Percentiles rank a stretch among this genome's conserved stretches.
Evolutionary conservation across 2,329 filamentous ascomycete species (phyloP).

Genomic region (Fusarium sp.): DNA sequence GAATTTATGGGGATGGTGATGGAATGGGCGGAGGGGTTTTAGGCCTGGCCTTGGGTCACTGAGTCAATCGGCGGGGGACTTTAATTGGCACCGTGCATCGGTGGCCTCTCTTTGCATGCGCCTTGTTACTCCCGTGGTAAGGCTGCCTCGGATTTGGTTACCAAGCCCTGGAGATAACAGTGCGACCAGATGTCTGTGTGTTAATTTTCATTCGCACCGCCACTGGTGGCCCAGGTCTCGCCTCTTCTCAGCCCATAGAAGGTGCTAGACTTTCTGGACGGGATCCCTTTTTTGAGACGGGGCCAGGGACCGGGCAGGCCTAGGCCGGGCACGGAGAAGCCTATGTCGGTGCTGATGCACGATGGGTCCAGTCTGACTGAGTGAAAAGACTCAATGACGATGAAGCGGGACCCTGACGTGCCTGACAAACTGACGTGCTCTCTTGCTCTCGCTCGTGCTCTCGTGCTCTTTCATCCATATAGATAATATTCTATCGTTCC

Average conservation of each 20-base stretch:
- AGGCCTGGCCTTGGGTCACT: constrained; percentile 33
- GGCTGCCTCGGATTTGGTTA: constrained; percentile 10
- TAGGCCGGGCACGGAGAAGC: constrained; percentile 14
- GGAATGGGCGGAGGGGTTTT: constrained; percentile 43
- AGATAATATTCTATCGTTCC: background rate
- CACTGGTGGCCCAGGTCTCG: constrained; percentile 31
- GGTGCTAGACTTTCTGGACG: constrained; percentile 42
- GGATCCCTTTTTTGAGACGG: background rate
- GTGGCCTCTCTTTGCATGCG: constrained; percentile 31
- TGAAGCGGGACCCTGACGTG: constrained; percentile 26
- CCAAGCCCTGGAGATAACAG: constrained; percentile 7
- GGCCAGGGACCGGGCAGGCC: background rate
- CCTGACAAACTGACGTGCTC: constrained; percentile 16
- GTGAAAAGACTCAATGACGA: constrained; percentile 25
- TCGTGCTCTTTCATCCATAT: background rate
- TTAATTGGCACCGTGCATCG: constrained; percentile 32
- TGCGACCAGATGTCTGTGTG: background rate
- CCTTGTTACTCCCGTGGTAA: constrained; percentile 16
- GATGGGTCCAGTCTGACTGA: constrained; percentile 11
- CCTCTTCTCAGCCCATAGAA: constrained; percentile 38
- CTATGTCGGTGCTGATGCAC: background rate
- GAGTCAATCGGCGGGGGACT: constrained; percentile 51
- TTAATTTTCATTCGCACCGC: constrained; percentile 32
- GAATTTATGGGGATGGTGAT: constrained; percentile 46
- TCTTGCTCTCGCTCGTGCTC: constrained; percentile 13